phyloP scores from a whole-genome alignment of 75 land plant species.

The Chamaecyparis obtusa region DNA sequence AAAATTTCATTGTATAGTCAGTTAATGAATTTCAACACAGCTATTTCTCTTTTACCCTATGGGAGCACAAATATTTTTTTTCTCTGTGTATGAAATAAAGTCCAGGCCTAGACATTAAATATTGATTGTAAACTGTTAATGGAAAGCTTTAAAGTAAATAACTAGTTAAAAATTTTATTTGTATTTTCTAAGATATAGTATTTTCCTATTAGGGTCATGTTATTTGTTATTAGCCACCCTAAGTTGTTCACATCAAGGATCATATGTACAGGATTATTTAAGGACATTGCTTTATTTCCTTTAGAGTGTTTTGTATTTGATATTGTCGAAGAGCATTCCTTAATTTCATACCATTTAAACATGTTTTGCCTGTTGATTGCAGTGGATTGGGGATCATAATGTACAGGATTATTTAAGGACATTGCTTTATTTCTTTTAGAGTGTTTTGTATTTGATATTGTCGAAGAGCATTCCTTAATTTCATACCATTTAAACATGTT shows the following conservation, averaged over 20 bases:
- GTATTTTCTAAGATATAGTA: not conserved
- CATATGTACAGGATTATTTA: not conserved
- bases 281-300: not conserved
- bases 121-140: not conserved
- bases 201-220: not conserved
- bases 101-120: not conserved
- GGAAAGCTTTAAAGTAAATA: not conserved
- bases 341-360: not conserved
- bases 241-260: not conserved
- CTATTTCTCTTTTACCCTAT: not conserved
- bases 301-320: not conserved
- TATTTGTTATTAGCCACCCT: not conserved
- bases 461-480: not conserved
- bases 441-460: not conserved
- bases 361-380: constrained; percentile 22
- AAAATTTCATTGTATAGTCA: not conserved
- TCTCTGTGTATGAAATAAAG: not conserved
- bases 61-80: not conserved
- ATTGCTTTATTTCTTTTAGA: not conserved
- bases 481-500: not conserved
- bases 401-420: not conserved
- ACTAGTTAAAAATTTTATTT: not conserved
- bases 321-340: not conserved
- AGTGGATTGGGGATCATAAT: no score
- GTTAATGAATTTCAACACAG: not conserved